Conservation (phyloP, 306 rosid species). For the Quercus dentata region DNA sequence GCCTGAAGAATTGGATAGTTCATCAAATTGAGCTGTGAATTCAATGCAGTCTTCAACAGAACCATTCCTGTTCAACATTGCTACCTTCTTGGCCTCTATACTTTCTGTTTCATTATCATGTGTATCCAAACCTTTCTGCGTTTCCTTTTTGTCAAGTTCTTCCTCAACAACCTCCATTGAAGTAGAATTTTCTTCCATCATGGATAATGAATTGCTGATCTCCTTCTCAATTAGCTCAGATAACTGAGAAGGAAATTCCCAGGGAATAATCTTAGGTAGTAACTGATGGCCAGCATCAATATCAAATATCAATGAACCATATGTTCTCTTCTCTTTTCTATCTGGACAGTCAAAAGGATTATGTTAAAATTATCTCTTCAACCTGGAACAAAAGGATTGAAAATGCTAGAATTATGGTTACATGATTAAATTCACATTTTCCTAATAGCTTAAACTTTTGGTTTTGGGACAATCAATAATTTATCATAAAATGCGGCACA, state of each 20-base stretch:
- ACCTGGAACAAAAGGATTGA: slow-evolving; percentile 3
- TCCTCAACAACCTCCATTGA: slow-evolving; percentile 34
- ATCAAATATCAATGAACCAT: slow-evolving; percentile 60
- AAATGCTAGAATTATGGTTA: too few relatives aligned
- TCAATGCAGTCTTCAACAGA: slow-evolving; percentile 40
- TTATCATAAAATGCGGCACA: neutral
- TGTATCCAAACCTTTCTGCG: slow-evolving; percentile 24
- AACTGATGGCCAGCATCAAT: slow-evolving; percentile 68
- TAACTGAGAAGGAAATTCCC: slow-evolving; percentile 75
- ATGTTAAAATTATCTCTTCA: slow-evolving; percentile 15
- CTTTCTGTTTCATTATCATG: slow-evolving; percentile 22
- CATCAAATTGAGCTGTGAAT: slow-evolving; percentile 45
- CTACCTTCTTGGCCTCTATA: slow-evolving; percentile 50
- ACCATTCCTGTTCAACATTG: slow-evolving; percentile 59
- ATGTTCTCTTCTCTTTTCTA: slow-evolving; percentile 30
- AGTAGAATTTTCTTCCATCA: slow-evolving; percentile 40
- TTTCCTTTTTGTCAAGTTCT: slow-evolving; percentile 37
- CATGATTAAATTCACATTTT: too few relatives aligned
- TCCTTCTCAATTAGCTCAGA: slow-evolving; percentile 68
- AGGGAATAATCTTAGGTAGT: slow-evolving; percentile 74
- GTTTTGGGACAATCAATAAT: too few relatives aligned
- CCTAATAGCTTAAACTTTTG: too few relatives aligned
- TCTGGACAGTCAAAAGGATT: slow-evolving; percentile 42
- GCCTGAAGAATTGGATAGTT: slow-evolving; percentile 42
- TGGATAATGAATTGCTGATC: slow-evolving; percentile 42